Conservation (phyloP, 2,329 filamentous ascomycete genomes). For the Mycosphaerella sp. region DNA sequence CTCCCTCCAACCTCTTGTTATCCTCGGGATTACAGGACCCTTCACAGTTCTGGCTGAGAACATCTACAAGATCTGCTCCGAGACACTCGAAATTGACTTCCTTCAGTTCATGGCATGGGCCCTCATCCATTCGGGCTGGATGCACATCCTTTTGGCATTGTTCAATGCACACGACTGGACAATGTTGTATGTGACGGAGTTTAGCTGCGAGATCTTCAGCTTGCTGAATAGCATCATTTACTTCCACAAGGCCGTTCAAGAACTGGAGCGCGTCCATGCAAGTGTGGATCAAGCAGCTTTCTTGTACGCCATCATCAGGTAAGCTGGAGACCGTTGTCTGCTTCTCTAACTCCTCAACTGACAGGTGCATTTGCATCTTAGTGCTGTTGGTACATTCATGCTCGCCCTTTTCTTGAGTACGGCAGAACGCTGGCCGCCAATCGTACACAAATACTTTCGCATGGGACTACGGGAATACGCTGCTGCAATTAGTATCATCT, state of each 20-base stretch:
- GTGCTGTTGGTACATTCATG: conserved; percentile 57
- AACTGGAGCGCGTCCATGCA: conserved; percentile 54
- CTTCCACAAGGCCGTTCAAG: conserved; percentile 57
- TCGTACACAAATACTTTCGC: conserved; percentile 47
- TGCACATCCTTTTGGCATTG: conserved; percentile 57
- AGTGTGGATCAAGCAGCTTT: conserved; percentile 56
- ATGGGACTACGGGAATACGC: conserved; percentile 58
- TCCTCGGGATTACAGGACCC: conserved; percentile 59
- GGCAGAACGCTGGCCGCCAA: conserved; percentile 49
- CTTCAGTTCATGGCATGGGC: conserved; percentile 62
- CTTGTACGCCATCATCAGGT: conserved; percentile 55
- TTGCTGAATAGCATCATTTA: conserved; percentile 62
- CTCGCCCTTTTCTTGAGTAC: conserved; percentile 56
- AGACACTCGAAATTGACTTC: conserved; percentile 54
- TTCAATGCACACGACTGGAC: conserved; percentile 65
- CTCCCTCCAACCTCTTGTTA: conserved; percentile 58
- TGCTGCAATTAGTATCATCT: conserved; percentile 58
- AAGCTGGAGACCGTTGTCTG: no score
- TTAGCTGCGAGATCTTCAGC: conserved; percentile 61
- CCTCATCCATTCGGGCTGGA: conserved; percentile 59
- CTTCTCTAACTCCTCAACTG: no score
- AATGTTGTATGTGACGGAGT: conserved; percentile 63
- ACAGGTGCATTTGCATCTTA: conserved; percentile 33
- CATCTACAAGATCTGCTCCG: conserved; percentile 53
- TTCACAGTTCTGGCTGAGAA: conserved; percentile 63